These are phyloP conservation scores for Emergomyces africanus DNA, from an alignment of 2,329 filamentous ascomycete species.

Conservation along the genomic window DNA sequence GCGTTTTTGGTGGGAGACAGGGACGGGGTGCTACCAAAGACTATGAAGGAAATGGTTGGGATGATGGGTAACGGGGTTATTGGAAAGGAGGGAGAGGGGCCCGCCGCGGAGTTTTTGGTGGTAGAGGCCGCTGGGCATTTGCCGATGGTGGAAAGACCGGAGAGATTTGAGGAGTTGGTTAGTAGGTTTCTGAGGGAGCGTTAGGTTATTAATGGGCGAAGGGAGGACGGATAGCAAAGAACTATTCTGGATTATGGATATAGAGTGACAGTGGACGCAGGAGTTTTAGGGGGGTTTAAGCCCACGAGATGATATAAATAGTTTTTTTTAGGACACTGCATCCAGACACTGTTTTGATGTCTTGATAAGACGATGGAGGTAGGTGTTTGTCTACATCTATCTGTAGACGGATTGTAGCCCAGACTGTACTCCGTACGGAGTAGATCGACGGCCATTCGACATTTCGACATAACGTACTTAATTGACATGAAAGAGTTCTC, in stretches of 20 bases:
- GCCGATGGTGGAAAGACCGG: conserved; percentile 7
- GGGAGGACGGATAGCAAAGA: background rate
- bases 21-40: conserved; percentile 63
- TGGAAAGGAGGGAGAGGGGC: conserved; percentile 5
- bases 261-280: background rate
- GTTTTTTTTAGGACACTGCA: too few relatives aligned
- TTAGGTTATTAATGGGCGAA: background rate
- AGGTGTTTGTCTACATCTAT: too few relatives aligned
- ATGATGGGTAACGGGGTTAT: conserved; percentile 34
- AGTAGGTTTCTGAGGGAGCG: background rate
- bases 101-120: conserved; percentile 10
- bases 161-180: conserved; percentile 1
- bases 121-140: conserved; percentile 15
- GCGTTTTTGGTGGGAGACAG: conserved; percentile 59
- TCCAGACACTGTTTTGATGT: too few relatives aligned
- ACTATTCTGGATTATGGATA: too few relatives aligned
- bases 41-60: conserved; percentile 62
- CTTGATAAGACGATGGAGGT: too few relatives aligned
- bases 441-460: too few relatives aligned
- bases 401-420: background rate
- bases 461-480: too few relatives aligned
- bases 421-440: too few relatives aligned
- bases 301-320: too few relatives aligned
- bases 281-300: background rate
- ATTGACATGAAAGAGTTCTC: background rate